Evolutionary conservation across 2,329 filamentous ascomycete genomes (phyloP), one percentile per base, ranked within the genome.

Genomic region (Xylariaceae sp.): DNA sequence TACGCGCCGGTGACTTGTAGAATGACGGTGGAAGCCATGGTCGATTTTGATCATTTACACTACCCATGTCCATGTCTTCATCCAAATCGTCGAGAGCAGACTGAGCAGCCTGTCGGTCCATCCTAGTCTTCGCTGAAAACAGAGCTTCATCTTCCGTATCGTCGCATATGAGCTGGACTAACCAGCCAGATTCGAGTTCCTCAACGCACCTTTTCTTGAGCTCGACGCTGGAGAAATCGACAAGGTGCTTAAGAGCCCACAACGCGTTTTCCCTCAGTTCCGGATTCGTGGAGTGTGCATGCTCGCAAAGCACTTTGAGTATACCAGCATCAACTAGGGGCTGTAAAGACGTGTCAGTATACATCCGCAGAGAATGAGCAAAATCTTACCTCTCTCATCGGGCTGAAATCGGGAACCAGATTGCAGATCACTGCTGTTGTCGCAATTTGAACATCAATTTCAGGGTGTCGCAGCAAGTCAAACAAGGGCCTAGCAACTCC

Each of bases 201-300:
- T 90, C 81, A 11, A 97, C 68, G 45, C 88, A 88, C 36, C 78
- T 76, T 55, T 85, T 84, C 64, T 93, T 95, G 51, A 87, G 70
- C 11, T 84, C 77, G 34, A 84, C 81, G 15, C 77, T 76, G 4
- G 86, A 79, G 17, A 81, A 82, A 48, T 86, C 77, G 3, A 95
- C 84, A 37, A 96, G 76, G 64, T 97, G 89, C 60, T 97, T 97
- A 43, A 98, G 69, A 4, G 89, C 89, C 91, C 93, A 98, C 2
- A 98, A 67, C 17, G 90, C 89, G 54, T 93, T 89, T 19, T 94
- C 73, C 18, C 89, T 81, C 39, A 97, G 71, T 35, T 83, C 79
- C n/a, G 85, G 78, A 56, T 91, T 87, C 35, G 78, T 74, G 1
- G 87, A 93, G 61, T 87, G 87, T 2, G 90, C 89, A 60, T 95